Percentiles rank a stretch among this genome's conserved stretches.
These are phyloP conservation scores for Vicia sativa DNA, from an alignment of 306 rosid species.

Conservation along the genomic window DNA sequence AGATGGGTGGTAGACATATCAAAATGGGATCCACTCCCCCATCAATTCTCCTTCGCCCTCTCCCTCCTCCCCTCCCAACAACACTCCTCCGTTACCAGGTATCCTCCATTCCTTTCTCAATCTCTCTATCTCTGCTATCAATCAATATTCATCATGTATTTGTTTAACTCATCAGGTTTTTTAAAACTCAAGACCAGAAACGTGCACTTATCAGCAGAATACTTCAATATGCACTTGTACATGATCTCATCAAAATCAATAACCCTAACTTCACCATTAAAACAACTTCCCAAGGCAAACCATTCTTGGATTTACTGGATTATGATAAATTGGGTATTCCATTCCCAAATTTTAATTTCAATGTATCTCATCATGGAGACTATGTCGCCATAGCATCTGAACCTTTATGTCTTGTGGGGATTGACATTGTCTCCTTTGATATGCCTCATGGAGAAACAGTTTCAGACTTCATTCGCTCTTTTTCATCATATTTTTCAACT, in stretches of 20 bases:
- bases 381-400: constrained; percentile 91
- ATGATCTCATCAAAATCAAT: constrained; percentile 50
- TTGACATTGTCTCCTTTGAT: constrained; percentile 71
- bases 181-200: constrained; percentile 64
- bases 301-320: constrained; percentile 60
- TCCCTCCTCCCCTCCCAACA: constrained; percentile 60
- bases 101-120: constrained; percentile 13
- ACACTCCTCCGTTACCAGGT: constrained; percentile 58
- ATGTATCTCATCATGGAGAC: constrained; percentile 90
- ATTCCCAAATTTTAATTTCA: constrained; percentile 88
- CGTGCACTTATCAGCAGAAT: constrained; percentile 79
- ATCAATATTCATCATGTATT: too few relatives aligned
- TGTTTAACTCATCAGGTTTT: neutral
- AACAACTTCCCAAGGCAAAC: constrained; percentile 79
- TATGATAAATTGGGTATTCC: constrained; percentile 35
- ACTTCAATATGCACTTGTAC: constrained; percentile 77
- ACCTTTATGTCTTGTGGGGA: constrained; percentile 82
- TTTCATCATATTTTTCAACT: constrained; percentile 74
- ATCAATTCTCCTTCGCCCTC: constrained; percentile 56
- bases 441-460: constrained; percentile 64
- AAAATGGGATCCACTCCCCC: constrained; percentile 71
- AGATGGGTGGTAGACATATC: constrained; percentile 82
- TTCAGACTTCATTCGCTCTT: constrained; percentile 50
- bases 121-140: neutral
- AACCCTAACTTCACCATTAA: constrained; percentile 58